Base-by-base conservation (phyloP, 106 monocot species). In the Posidonia australis region DNA sequence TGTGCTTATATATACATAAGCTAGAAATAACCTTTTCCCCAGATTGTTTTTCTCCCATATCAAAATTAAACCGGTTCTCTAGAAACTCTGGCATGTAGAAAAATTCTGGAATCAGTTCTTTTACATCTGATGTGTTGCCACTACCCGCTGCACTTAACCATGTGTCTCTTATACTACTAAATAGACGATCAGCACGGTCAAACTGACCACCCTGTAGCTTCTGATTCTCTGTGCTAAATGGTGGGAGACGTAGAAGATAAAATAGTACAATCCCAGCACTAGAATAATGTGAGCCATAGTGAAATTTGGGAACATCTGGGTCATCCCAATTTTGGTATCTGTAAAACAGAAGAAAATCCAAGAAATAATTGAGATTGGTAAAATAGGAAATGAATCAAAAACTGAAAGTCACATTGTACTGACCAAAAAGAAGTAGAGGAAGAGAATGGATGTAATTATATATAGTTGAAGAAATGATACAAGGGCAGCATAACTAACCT, bases 321-420 rank as follows among this genome's bases (percentile, higher is more conserved):
- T 96, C 96, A 82, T 96, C 90, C 96, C 98, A 98, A 63, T 75
- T 87, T 63, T 98, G 91, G 73, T 91, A 98, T 72, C 98, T 98
- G n/a, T n/a, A n/a, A n/a, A n/a, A n/a, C n/a, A n/a, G n/a, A n/a
- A n/a, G n/a, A n/a, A n/a, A n/a, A n/a, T n/a, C n/a, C n/a, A n/a
- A n/a, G n/a, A n/a, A n/a, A n/a, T n/a, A n/a, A n/a, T n/a, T n/a
- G n/a, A n/a, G n/a, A n/a, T n/a, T n/a, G n/a, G n/a, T n/a, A n/a
- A n/a, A n/a, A n/a, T n/a, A n/a, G n/a, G n/a, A n/a, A n/a, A n/a
- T n/a, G n/a, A n/a, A n/a, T n/a, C n/a, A n/a, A n/a, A n/a, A 30
- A 49, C 2, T 4, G 19, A n/a, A n/a, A n/a, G n/a, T n/a, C n/a
- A n/a, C n/a, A n/a, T n/a, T n/a, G n/a, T n/a, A n/a, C n/a, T n/a